Evolutionary conservation across 371 early-diverging fungal genomes (phyloP), one percentile per base, ranked within the genome.

Genomic region (Capillidium rhysosporum): DNA sequence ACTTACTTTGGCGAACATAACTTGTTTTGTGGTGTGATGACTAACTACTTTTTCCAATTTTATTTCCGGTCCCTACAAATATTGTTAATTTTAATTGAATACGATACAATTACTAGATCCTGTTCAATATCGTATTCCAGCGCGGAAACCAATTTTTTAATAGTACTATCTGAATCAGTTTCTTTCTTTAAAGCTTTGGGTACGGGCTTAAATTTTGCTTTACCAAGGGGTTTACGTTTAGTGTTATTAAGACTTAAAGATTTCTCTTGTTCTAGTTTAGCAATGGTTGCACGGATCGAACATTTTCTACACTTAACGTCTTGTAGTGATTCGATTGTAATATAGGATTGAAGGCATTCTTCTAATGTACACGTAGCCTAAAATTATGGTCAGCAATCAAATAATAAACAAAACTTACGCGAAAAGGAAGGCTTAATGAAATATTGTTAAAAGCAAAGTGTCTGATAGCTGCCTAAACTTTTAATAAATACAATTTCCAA

Each of bases 381-480:
- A 1, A 41, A 2, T 48, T 25, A 10, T 25, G 9, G 31, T 49
- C 9, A 34, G 31, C 41, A 46, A 20, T 55, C n/a, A 16, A 28
- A 29, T 28, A 34, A 21, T 34, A 52, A 29, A 29, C 39, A 25
- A 26, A 53, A 20, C 41, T 65, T 65, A 72, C 71, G 26, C 57
- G 55, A 38, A 69, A 69, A n/a, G 88, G 88, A 39, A 85, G 69
- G 29, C 76, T 67, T 18, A 87, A 69, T 14, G 86, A 84, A 9
- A 86, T 65, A 46, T 82, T 83, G 61, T 86, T 84, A 67, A 87
- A 87, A 16, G 84, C 73, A 59, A 82, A 79, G 55, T 87, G 88
- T 24, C 86, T 73, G 49, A 87, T 75, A 7, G 85, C 80, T 51
- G 80, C 82, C 60, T 68, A 55, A 21, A 55, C 55, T 12, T 34